A percentile compares a stretch with the other conserved stretches of the same genome.
These are phyloP conservation scores for Leccinum ochraceum DNA, from an alignment of 768 basidiomycete genomes.

Conservation along the genomic window DNA sequence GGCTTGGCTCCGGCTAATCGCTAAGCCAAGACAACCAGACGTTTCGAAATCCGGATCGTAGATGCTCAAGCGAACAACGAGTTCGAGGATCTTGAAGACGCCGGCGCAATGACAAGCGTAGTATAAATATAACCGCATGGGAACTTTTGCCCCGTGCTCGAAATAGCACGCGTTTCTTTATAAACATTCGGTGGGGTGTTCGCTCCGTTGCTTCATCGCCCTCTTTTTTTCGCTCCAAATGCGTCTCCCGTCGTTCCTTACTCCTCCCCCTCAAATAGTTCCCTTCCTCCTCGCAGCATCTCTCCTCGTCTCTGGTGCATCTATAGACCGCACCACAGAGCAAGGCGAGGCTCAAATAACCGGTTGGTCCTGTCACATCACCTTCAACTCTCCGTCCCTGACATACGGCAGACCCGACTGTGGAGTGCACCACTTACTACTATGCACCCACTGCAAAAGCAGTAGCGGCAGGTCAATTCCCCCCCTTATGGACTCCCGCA, in stretches of 20 bases:
- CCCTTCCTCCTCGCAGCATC: constrained; percentile 4
- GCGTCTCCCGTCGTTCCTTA: constrained; percentile 24
- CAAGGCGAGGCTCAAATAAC: constrained; percentile 39
- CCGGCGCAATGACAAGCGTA: no score
- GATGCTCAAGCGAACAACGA: not conserved
- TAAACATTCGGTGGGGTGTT: not conserved
- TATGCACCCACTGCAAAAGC: constrained; percentile 39
- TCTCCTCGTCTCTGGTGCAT: constrained; percentile 4
- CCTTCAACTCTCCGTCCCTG: not conserved
- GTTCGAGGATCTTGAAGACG: not conserved
- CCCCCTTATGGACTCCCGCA: constrained; percentile 46
- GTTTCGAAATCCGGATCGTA: not conserved
- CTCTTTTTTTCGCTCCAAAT: constrained; percentile 5
- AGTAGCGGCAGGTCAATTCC: constrained; percentile 39
- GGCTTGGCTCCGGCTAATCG: not conserved
- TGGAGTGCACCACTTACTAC: constrained; percentile 46
- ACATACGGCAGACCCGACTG: constrained; percentile 28
- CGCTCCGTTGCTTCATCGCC: not conserved
- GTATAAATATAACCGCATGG: not conserved
- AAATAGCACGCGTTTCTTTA: not conserved
- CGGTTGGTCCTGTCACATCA: constrained; percentile 25
- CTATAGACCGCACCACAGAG: constrained; percentile 36
- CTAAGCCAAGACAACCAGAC: not conserved
- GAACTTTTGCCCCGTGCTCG: not conserved
- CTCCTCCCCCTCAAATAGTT: not conserved